Evolutionary conservation across 768 basidiomycete genomes (phyloP).

Genomic region (Rhodotorula paludigena): DNA sequence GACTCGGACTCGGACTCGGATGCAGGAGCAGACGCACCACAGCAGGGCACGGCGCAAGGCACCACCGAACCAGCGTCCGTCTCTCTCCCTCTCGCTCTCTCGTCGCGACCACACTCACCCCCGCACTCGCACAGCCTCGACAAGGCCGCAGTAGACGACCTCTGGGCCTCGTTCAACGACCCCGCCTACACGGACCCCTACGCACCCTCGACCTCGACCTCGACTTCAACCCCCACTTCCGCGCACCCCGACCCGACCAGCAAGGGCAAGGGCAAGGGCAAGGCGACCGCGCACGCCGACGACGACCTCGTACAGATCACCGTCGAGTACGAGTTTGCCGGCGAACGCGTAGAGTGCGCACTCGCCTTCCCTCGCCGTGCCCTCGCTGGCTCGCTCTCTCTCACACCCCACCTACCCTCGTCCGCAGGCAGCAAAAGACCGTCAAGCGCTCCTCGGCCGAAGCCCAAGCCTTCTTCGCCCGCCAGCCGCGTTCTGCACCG

Average conservation of each 20-base stretch:
- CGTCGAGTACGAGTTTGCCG: conserved; percentile 68
- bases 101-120: neutral
- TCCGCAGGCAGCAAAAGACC: conserved; percentile 63
- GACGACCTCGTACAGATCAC: conserved; percentile 59
- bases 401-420: neutral
- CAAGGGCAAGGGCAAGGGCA: conserved; percentile 5
- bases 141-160: conserved; percentile 33
- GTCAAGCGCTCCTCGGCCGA: conserved; percentile 69
- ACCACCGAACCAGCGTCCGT: conserved; percentile 10
- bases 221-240: neutral
- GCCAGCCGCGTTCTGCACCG: too few species aligned
- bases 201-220: conserved; percentile 4
- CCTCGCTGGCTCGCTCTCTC: neutral
- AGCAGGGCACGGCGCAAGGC: neutral
- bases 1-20: conserved; percentile 17
- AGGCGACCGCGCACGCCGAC: conserved; percentile 2
- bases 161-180: conserved; percentile 41
- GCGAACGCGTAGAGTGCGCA: conserved; percentile 66
- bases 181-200: neutral
- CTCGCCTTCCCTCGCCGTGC: neutral
- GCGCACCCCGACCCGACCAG: neutral
- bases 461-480: conserved; percentile 65
- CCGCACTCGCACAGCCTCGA: conserved; percentile 6
- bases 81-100: neutral
- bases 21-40: neutral